Evolutionary conservation across 2,329 filamentous ascomycete species (phyloP).

Genomic region (Colletotrichum sp.): DNA sequence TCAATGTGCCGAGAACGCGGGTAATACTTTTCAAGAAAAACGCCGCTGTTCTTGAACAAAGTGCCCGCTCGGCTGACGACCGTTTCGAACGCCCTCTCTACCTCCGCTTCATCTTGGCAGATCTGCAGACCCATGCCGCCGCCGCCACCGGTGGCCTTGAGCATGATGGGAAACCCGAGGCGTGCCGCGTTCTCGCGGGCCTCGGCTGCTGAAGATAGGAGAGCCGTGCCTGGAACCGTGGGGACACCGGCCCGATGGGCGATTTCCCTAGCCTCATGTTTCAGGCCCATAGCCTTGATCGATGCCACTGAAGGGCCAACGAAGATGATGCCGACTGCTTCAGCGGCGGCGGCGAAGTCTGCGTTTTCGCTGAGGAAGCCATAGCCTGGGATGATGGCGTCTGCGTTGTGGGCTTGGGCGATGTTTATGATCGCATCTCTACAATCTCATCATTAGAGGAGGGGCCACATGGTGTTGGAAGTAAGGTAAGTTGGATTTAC

Average conservation of each 20-base stretch:
- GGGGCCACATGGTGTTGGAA: neutral
- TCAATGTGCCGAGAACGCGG: slow-evolving; percentile 51
- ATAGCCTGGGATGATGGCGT: slow-evolving; percentile 69
- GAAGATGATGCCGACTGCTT: slow-evolving; percentile 58
- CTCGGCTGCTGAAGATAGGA: slow-evolving; percentile 41
- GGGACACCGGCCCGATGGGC: slow-evolving; percentile 41
- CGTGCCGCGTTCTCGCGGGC: slow-evolving; percentile 51
- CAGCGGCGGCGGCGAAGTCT: slow-evolving; percentile 59
- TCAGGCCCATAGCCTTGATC: slow-evolving; percentile 63
- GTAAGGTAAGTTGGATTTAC: too few species aligned
- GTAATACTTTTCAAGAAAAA: slow-evolving; percentile 70
- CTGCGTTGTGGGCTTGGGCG: slow-evolving; percentile 29
- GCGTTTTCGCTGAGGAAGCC: slow-evolving; percentile 69
- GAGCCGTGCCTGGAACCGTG: slow-evolving; percentile 39
- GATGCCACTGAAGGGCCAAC: slow-evolving; percentile 58
- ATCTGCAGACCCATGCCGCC: slow-evolving; percentile 69
- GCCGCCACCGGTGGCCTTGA: slow-evolving; percentile 67
- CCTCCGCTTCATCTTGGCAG: slow-evolving; percentile 53
- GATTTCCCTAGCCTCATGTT: slow-evolving; percentile 52
- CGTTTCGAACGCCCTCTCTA: slow-evolving; percentile 55
- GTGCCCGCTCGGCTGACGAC: slow-evolving; percentile 61
- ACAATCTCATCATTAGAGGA: neutral
- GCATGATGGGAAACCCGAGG: slow-evolving; percentile 49
- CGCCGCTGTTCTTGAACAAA: slow-evolving; percentile 64
- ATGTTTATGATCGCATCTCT: neutral